A percentile compares a stretch with the other conserved stretches of the same genome.
phyloP scores from a whole-genome alignment of 2,329 filamentous ascomycete genomes.

The Blastomyces percursus region DNA sequence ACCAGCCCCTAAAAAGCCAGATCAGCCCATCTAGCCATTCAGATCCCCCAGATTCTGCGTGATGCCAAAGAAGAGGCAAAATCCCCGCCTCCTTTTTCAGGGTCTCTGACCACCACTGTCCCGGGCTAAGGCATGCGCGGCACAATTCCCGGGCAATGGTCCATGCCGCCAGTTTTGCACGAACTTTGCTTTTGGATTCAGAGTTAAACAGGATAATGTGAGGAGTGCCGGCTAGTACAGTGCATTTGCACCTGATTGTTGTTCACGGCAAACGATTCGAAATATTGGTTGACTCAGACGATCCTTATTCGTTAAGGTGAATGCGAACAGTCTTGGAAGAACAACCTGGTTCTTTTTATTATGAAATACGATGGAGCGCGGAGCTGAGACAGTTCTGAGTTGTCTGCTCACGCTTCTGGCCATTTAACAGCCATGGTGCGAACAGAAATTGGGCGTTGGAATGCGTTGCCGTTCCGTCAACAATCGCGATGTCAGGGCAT shows the following conservation, averaged over 20 bases:
- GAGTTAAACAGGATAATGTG: not conserved
- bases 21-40: not conserved
- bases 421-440: no score
- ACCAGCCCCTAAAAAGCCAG: not conserved
- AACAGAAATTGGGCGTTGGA: no score
- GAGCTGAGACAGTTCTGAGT: not conserved
- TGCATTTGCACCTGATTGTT: not conserved
- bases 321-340: not conserved
- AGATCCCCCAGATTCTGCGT: not conserved
- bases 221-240: not conserved
- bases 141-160: not conserved
- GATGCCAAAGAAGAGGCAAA: not conserved
- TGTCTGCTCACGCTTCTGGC: no score
- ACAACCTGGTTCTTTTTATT: not conserved
- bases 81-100: not conserved
- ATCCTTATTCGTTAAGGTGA: not conserved
- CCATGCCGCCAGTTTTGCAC: not conserved
- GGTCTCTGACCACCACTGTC: not conserved
- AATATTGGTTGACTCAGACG: not conserved
- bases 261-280: not conserved
- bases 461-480: not conserved
- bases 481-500: not conserved
- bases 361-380: not conserved
- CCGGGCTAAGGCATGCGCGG: not conserved
- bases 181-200: not conserved